Conservation (phyloP, 345 rosid species). For the Firmiana major region DNA sequence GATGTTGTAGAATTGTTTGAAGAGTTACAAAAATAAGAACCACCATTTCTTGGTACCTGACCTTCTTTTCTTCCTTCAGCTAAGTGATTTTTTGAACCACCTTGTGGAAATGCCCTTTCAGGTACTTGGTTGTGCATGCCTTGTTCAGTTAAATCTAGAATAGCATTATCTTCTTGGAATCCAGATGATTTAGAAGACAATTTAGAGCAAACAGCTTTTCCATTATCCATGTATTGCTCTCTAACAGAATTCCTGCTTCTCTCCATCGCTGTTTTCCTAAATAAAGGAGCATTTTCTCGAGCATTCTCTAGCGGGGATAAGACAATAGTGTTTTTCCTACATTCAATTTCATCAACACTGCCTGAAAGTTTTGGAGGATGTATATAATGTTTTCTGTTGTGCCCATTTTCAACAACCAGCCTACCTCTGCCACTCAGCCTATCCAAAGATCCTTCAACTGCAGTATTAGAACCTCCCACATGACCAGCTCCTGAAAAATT, state of each 20-base stretch:
- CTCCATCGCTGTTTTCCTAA: conserved; percentile 38
- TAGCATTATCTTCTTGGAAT: conserved; percentile 22
- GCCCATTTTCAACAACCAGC: conserved; percentile 31
- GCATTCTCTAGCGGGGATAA: conserved; percentile 26
- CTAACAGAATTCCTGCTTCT: conserved; percentile 25
- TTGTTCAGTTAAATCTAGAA: conserved; percentile 25
- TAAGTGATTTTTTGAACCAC: conserved; percentile 26
- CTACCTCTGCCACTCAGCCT: conserved; percentile 24
- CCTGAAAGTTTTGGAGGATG: conserved; percentile 28
- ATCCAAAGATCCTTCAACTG: conserved; percentile 31
- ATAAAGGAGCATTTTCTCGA: conserved; percentile 31
- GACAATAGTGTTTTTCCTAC: conserved; percentile 15
- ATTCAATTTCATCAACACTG: conserved; percentile 26
- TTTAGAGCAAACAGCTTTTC: conserved; percentile 31
- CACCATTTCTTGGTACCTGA: conserved; percentile 21
- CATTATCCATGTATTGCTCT: conserved; percentile 35
- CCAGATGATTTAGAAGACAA: conserved; percentile 20
- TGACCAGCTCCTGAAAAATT: conserved; percentile 32
- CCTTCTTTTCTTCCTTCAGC: conserved; percentile 25
- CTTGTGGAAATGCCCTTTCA: conserved; percentile 26
- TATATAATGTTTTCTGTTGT: conserved; percentile 21
- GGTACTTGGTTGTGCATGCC: conserved; percentile 20
- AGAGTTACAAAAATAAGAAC: conserved; percentile 24
- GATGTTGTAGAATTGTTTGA: conserved; percentile 25
- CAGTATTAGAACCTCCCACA: conserved; percentile 25